phyloP scores from a whole-genome alignment of 345 rosid genomes.

The Dipteronia dyeriana region DNA sequence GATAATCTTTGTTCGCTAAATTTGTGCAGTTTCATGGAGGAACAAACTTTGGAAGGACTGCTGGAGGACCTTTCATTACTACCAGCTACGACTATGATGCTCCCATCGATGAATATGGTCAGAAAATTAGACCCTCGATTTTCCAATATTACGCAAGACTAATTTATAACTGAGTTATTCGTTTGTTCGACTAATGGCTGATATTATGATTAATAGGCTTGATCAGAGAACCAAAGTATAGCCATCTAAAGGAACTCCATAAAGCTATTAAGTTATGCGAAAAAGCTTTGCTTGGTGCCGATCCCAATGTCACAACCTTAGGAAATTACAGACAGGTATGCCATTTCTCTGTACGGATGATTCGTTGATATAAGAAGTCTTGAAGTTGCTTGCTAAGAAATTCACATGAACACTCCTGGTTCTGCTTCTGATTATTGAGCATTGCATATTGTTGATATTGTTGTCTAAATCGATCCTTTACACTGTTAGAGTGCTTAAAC shows the following conservation, averaged over 20 bases:
- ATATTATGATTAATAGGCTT: slow-evolving; percentile 46
- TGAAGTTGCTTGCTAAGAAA: no score
- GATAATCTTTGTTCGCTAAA: background rate
- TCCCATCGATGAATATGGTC: slow-evolving; percentile 78
- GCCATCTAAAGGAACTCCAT: slow-evolving; percentile 76
- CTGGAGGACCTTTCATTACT: slow-evolving; percentile 73
- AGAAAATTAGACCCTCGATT: background rate
- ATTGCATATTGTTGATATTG: no score
- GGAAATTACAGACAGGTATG: slow-evolving; percentile 71
- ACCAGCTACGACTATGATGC: slow-evolving; percentile 78
- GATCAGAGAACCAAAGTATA: slow-evolving; percentile 76
- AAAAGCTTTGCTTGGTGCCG: slow-evolving; percentile 51
- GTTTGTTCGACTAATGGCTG: background rate
- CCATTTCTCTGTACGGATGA: background rate
- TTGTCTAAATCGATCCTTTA: no score
- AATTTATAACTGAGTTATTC: background rate
- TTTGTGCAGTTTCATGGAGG: slow-evolving; percentile 69
- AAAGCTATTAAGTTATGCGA: slow-evolving; percentile 72
- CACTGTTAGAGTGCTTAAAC: no score
- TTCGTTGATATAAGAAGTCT: background rate
- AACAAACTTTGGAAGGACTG: slow-evolving; percentile 70
- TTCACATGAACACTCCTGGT: no score
- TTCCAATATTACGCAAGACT: background rate
- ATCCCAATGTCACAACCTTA: slow-evolving; percentile 48
- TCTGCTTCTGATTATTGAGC: no score